phyloP scores from a whole-genome alignment of 306 rosid species.

The Quillaja saponaria region DNA sequence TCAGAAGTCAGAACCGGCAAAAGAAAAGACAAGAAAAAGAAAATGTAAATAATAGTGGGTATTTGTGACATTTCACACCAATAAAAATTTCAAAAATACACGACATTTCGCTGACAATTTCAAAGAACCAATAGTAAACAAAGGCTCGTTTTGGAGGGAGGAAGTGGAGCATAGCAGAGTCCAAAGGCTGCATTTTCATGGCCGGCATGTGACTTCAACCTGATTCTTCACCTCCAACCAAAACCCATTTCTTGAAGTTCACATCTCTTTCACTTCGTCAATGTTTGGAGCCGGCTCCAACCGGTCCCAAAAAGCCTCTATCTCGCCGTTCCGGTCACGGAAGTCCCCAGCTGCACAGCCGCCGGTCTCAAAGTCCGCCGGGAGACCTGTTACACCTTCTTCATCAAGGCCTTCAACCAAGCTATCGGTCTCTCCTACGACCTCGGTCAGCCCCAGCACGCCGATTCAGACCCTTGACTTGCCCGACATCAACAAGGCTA shows the following conservation, averaged over 20 bases:
- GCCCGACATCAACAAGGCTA: slow-evolving; percentile 53
- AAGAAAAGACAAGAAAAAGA: too few relatives aligned
- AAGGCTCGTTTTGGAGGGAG: slow-evolving; percentile 63
- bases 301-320: slow-evolving; percentile 58
- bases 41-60: too few relatives aligned
- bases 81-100: slow-evolving; percentile 11
- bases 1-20: too few relatives aligned
- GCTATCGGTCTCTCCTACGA: slow-evolving; percentile 46
- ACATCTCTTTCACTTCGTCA: slow-evolving; percentile 26
- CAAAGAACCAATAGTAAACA: slow-evolving; percentile 22
- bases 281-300: slow-evolving; percentile 50
- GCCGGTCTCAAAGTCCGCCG: slow-evolving; percentile 33
- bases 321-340: slow-evolving; percentile 65
- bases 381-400: slow-evolving; percentile 61
- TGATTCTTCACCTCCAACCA: background rate
- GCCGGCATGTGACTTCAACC: slow-evolving; percentile 45
- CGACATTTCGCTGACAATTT: background rate
- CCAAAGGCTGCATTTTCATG: slow-evolving; percentile 43
- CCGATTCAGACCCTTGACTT: slow-evolving; percentile 35
- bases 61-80: slow-evolving; percentile 27
- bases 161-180: slow-evolving; percentile 12
- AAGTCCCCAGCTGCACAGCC: slow-evolving; percentile 44
- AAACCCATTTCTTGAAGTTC: slow-evolving; percentile 5
- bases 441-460: slow-evolving; percentile 33
- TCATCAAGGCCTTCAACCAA: slow-evolving; percentile 48